Base-by-base conservation (phyloP, 2,329 filamentous ascomycete species). In the Ciborinia camelliae region DNA sequence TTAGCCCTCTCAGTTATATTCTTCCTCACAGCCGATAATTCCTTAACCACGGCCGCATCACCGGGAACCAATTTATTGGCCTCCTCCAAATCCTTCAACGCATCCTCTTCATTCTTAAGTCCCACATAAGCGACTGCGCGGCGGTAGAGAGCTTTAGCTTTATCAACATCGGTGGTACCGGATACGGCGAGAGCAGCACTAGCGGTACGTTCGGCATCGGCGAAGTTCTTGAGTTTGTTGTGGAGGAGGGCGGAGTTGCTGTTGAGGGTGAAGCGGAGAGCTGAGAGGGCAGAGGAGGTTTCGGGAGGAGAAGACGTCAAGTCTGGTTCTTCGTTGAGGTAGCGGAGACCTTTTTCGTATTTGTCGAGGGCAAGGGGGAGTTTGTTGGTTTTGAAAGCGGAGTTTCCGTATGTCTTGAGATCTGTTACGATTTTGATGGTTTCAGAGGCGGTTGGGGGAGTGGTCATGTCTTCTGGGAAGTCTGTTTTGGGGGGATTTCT, bases 311-410 rank as follows among this genome's bases (percentile, higher is more conserved):
- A 91, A 53, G 86, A 83, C 50, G 95, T 90, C 15, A 86, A 78
- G 57, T 90, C 86, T 0, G 90, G 89, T 74, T 93, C 91, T 77
- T 96, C 91, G 77, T 94, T 91, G 67, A 97, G 81, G 77, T 97
- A 97, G 72, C 92, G 87, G 67, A 97, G 79, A 23, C 87, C 93
- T 81, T 99, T 99, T 77, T 96, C 87, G 80, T 99, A 99, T 81
- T 99, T 99, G 67, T 89, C 87, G 32, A 98, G 81, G 2, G 88
- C 94, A 39, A 90, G 79, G 45, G 81, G 77, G 47, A 89, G 74
- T 72, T 97, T 85, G 48, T 87, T 87, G 32, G 79, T 53, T 82
- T 97, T 97, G 84, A 97, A 97, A 1, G 93, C 92, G 71, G 87
- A 87, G 81, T 96, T 98, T 72, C 95, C 95, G 75, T 89, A 95